Conservation (phyloP, 352 stramenopile species). For the Pythium chondricola region DNA sequence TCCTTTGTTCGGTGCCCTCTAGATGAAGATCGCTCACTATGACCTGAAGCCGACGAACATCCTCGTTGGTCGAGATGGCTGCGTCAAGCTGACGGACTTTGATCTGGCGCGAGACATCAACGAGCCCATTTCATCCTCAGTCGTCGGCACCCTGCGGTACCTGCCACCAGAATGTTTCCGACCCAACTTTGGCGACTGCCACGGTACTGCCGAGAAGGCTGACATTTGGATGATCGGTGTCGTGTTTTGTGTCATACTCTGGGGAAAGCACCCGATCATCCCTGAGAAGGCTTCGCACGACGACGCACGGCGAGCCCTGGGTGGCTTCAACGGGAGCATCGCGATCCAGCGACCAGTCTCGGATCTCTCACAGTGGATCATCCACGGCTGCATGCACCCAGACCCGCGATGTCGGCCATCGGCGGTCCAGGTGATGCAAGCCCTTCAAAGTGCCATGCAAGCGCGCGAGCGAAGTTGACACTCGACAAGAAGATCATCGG, state of each 20-base stretch:
- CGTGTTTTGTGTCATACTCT: slow-evolving; percentile 71
- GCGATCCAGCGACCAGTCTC: slow-evolving; percentile 36
- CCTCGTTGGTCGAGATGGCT: slow-evolving; percentile 86
- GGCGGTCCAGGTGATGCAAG: slow-evolving; percentile 54
- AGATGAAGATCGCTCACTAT: slow-evolving; percentile 78
- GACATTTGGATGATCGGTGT: slow-evolving; percentile 84
- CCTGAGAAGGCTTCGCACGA: slow-evolving; percentile 50
- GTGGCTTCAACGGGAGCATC: slow-evolving; percentile 26
- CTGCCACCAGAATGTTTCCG: slow-evolving; percentile 71
- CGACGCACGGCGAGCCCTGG: slow-evolving; percentile 25
- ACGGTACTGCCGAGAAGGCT: slow-evolving; percentile 67
- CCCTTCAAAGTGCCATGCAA: slow-evolving; percentile 31
- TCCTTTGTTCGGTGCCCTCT: background rate
- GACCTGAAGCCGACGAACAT: slow-evolving; percentile 98
- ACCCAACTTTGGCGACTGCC: slow-evolving; percentile 42
- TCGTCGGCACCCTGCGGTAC: slow-evolving; percentile 69
- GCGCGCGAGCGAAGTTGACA: slow-evolving; percentile 4
- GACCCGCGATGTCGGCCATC: slow-evolving; percentile 58
- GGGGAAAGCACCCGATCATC: slow-evolving; percentile 70
- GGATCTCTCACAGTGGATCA: slow-evolving; percentile 58
- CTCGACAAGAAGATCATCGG: no score
- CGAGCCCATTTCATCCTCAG: slow-evolving; percentile 48
- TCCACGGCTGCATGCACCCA: slow-evolving; percentile 58
- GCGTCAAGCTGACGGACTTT: slow-evolving; percentile 90
- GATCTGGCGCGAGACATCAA: slow-evolving; percentile 71